Conservation (phyloP, 75 land plant genomes). For the Adiantum capillusveneris region DNA sequence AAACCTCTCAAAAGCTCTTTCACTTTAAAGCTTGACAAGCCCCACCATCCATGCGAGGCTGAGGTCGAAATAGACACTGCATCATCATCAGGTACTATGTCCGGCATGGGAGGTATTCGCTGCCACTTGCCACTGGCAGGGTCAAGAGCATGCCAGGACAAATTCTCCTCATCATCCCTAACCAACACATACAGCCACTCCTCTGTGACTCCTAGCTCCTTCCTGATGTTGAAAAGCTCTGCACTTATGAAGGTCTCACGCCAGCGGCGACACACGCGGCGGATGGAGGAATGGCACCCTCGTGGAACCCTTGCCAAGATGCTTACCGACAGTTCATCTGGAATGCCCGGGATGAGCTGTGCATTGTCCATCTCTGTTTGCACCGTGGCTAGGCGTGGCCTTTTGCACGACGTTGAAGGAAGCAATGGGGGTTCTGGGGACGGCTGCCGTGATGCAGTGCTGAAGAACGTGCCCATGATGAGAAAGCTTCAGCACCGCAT, state of each 20-base stretch:
- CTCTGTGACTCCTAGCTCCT: conserved; percentile 65
- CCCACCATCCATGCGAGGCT: conserved; percentile 28
- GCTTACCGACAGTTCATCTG: conserved; percentile 77
- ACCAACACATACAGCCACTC: conserved; percentile 88
- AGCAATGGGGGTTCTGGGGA: conserved; percentile 2
- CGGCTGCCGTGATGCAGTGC: too few relatives aligned
- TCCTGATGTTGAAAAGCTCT: conserved; percentile 57
- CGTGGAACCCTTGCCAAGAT: conserved; percentile 82
- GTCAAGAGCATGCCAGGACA: conserved; percentile 82
- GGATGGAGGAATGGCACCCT: conserved; percentile 42
- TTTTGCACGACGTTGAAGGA: conserved; percentile 40
- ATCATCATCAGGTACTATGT: conserved; percentile 37
- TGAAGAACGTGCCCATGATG: too few relatives aligned
- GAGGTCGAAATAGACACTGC: conserved; percentile 23
- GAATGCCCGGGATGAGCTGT: conserved; percentile 73
- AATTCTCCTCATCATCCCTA: conserved; percentile 56
- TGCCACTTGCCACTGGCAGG: conserved; percentile 65
- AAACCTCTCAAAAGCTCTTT: conserved; percentile 56
- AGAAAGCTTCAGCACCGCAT: too few relatives aligned
- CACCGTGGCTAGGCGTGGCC: conserved; percentile 31
- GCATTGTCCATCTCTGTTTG: conserved; percentile 23
- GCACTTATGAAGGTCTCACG: conserved; percentile 36
- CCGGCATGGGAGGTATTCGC: conserved; percentile 80
- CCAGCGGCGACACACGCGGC: conserved; percentile 69
- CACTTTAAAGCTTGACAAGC: conserved; percentile 35